These are phyloP conservation scores for Umbelopsis vinacea DNA, from an alignment of 192 early-diverging fungal species.

Conservation along the genomic window DNA sequence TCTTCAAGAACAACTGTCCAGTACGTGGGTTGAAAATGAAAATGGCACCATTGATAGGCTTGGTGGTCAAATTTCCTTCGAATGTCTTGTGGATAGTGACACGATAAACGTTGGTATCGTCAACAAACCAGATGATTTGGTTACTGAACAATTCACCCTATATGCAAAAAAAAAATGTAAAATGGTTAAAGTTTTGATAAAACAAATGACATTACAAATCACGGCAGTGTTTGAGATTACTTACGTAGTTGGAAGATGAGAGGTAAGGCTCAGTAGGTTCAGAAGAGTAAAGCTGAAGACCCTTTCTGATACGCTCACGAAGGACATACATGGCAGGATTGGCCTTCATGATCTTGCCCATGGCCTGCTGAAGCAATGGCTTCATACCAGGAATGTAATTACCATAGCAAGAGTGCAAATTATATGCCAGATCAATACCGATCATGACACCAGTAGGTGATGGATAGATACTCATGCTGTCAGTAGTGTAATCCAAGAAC, in stretches of 20 bases:
- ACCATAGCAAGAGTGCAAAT: conserved; percentile 91
- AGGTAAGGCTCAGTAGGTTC: conserved; percentile 99
- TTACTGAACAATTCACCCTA: conserved; percentile 93
- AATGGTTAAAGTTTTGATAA: not conserved
- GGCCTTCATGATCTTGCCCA: conserved; percentile 99
- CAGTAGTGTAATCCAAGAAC: conserved; percentile 97
- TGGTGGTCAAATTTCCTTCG: conserved; percentile 99
- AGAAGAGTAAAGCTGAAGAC: conserved; percentile 96
- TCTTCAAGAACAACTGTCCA: conserved; percentile 98
- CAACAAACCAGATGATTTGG: conserved; percentile 99
- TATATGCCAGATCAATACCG: conserved; percentile 97
- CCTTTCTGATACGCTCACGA: conserved; percentile 98
- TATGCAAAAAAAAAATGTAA: not conserved
- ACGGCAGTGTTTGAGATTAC: not conserved
- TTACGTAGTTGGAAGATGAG: conserved; percentile 84
- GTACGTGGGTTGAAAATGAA: conserved; percentile 99
- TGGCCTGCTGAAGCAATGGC: conserved; percentile 94
- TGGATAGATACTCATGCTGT: conserved; percentile 99
- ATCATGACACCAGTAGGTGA: conserved; percentile 97
- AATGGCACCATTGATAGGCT: conserved; percentile 99
- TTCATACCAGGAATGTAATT: conserved; percentile 99
- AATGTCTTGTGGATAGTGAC: conserved; percentile 99
- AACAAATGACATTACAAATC: no score
- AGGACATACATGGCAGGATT: conserved; percentile 97
- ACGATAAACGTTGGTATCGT: conserved; percentile 99